Percentiles rank a stretch among this genome's conserved stretches.
Conservation (phyloP, 805 yeast genomes). For the Nakazawaea ishiwadae region DNA sequence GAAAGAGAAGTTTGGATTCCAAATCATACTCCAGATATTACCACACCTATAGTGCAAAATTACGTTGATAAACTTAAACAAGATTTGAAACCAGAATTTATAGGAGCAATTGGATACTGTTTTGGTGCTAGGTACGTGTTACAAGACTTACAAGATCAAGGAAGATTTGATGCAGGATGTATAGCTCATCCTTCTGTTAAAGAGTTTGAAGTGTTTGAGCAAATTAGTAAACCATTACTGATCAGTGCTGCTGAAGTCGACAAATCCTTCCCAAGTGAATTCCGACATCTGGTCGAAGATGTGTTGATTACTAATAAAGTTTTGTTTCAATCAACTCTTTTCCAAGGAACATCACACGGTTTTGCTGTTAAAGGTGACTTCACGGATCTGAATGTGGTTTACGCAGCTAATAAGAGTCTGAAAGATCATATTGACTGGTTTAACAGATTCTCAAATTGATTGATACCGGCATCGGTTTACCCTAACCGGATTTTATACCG, state of each 20-base stretch:
- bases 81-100: slow-evolving; percentile 38
- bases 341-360: slow-evolving; percentile 29
- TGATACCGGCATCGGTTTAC: too few species aligned
- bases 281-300: slow-evolving; percentile 57
- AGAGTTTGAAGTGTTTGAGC: slow-evolving; percentile 56
- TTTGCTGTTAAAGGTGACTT: slow-evolving; percentile 24
- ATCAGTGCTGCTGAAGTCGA: slow-evolving; percentile 75
- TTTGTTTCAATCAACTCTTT: slow-evolving; percentile 18
- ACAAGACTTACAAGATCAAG: slow-evolving; percentile 39
- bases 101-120: slow-evolving; percentile 73
- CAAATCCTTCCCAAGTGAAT: slow-evolving; percentile 53
- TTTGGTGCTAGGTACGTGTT: slow-evolving; percentile 74
- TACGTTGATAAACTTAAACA: slow-evolving; percentile 40
- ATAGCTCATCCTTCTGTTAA: slow-evolving; percentile 81
- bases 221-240: slow-evolving; percentile 49
- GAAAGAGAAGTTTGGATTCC: slow-evolving; percentile 10
- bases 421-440: slow-evolving; percentile 15
- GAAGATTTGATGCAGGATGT: slow-evolving; percentile 51
- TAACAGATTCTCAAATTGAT: slow-evolving; percentile 30
- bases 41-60: slow-evolving; percentile 41
- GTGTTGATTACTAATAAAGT: slow-evolving; percentile 40
- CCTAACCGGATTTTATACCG: too few species aligned
- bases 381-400: slow-evolving; percentile 22
- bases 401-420: slow-evolving; percentile 20
- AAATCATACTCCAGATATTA: slow-evolving; percentile 28